A percentile compares a stretch with the other conserved stretches of the same genome.
Evolutionary conservation across 192 early-diverging fungal species (phyloP).

Genomic region (Pilaira anomala): DNA sequence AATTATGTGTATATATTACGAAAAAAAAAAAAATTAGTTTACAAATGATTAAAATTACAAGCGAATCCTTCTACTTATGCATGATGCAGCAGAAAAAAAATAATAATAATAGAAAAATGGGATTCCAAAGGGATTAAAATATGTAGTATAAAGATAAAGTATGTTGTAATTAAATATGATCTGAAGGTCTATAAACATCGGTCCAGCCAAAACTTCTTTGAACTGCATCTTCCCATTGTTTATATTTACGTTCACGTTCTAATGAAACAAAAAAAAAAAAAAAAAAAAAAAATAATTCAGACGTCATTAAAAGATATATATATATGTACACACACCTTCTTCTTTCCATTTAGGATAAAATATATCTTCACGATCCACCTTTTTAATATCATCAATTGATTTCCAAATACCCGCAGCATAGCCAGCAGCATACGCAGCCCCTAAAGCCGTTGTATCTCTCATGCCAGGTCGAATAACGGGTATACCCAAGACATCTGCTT

Average conservation of each 20-base stretch:
- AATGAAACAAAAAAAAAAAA: too few species aligned
- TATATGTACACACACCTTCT: constrained; percentile 9
- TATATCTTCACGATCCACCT: constrained; percentile 19
- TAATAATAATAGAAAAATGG: too few species aligned
- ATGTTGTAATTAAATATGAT: not conserved
- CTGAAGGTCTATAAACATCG: constrained; percentile 8
- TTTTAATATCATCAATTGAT: constrained; percentile 13
- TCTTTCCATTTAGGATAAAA: constrained; percentile 22
- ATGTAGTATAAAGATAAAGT: too few species aligned
- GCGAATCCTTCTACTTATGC: too few species aligned
- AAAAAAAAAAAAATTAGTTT: too few species aligned
- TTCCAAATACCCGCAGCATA: constrained; percentile 28
- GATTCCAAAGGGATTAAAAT: too few species aligned
- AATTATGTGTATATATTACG: too few species aligned
- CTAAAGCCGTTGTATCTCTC: constrained; percentile 91
- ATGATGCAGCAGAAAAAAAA: too few species aligned
- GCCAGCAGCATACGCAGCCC: constrained; percentile 74
- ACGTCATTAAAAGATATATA: not conserved
- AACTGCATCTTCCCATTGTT: constrained; percentile 28
- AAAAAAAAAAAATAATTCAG: too few species aligned
- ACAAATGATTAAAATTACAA: too few species aligned
- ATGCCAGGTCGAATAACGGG: constrained; percentile 81
- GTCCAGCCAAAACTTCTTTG: constrained; percentile 36
- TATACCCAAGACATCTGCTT: constrained; percentile 83
- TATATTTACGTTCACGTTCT: constrained; percentile 22